A percentile compares a stretch with the other conserved stretches of the same genome.
These are phyloP conservation scores for Platanthera guangdongensis DNA, from an alignment of 106 monocot genomes.

Conservation along the genomic window DNA sequence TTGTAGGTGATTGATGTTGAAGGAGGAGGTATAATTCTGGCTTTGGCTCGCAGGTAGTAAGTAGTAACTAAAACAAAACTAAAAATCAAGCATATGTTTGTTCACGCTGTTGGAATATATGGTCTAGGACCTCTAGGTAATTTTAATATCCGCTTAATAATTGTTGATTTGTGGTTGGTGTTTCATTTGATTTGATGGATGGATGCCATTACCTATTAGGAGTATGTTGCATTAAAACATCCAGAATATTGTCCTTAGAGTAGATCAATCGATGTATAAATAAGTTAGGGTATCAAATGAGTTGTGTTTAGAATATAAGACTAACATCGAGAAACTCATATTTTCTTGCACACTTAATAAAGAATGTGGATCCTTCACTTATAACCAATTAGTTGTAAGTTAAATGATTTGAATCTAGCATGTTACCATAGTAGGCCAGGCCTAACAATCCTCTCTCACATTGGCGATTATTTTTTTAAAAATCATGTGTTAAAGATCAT, in stretches of 20 bases:
- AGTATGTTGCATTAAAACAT: not conserved
- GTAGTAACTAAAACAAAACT: not conserved
- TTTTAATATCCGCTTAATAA: not conserved
- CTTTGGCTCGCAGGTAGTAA: not conserved
- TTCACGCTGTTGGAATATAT: not conserved
- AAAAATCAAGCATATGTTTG: not conserved
- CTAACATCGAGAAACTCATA: too few species aligned
- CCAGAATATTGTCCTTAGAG: not conserved
- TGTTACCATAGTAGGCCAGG: too few species aligned
- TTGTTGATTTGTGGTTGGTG: not conserved
- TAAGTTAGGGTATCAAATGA: not conserved
- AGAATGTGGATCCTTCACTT: too few species aligned
- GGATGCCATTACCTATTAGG: too few species aligned
- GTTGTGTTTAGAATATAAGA: not conserved
- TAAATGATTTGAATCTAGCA: too few species aligned
- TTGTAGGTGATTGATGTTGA: not conserved
- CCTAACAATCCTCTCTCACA: too few species aligned
- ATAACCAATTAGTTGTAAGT: too few species aligned
- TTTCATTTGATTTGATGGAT: not conserved
- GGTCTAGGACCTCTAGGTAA: too few species aligned
- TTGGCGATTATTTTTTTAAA: too few species aligned
- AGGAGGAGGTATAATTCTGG: not conserved
- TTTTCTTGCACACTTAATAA: not conserved
- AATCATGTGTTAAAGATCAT: not conserved
- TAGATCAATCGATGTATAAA: not conserved